Evolutionary conservation across 2,329 filamentous ascomycete genomes (phyloP).

Genomic region (Aureobasidium melanogenum): DNA sequence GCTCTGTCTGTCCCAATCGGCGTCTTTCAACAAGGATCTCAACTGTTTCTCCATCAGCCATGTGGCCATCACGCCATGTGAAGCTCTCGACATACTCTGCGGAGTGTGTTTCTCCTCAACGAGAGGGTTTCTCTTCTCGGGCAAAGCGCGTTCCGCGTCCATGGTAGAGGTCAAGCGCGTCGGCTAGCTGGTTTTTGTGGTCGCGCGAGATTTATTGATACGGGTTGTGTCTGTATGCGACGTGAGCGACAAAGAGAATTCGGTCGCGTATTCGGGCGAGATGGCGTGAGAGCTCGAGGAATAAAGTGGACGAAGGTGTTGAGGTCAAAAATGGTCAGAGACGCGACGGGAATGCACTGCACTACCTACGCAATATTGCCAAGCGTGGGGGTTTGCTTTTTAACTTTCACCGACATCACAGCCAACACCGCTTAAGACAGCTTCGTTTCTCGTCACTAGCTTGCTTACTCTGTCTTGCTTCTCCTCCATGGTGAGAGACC

Average conservation of each 20-base stretch:
- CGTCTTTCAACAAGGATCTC: constrained; percentile 65
- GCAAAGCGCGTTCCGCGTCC: constrained; percentile 35
- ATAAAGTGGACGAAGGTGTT: constrained; percentile 5
- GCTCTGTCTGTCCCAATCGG: constrained; percentile 84
- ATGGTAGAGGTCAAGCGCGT: constrained; percentile 13
- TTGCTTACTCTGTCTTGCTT: not conserved
- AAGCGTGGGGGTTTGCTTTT: not conserved
- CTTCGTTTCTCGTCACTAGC: not conserved
- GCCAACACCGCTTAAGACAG: not conserved
- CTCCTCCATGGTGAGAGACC: too few relatives aligned
- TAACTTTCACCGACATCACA: constrained; percentile 1
- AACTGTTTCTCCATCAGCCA: constrained; percentile 23
- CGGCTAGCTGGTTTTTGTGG: not conserved
- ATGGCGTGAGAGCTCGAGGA: not conserved
- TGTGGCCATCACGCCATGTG: not conserved
- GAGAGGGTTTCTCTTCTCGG: constrained; percentile 55
- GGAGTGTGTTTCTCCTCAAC: constrained; percentile 55
- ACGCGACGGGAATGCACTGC: not conserved
- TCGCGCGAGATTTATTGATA: not conserved
- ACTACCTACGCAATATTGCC: not conserved
- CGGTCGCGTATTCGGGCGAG: not conserved
- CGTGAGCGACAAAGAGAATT: not conserved
- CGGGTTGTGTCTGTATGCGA: not conserved
- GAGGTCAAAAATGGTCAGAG: constrained; percentile 4
- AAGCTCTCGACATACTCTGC: constrained; percentile 42